A percentile compares a stretch with the other conserved stretches of the same genome.
Conservation (phyloP, 2,329 filamentous ascomycete genomes). For the Salinomyces thailandicus region DNA sequence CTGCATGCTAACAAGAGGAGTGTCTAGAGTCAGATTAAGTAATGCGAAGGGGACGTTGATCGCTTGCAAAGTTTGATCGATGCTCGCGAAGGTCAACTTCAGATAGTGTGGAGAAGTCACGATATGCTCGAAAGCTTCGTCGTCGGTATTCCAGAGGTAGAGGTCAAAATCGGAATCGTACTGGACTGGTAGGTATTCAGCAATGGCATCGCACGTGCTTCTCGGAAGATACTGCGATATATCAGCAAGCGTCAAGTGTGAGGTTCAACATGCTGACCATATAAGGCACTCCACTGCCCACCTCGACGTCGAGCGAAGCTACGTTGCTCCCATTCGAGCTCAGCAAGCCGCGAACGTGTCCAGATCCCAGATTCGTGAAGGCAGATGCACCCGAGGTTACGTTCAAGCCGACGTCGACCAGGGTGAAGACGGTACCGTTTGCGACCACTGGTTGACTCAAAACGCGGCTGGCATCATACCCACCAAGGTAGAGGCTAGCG, state of each 20-base stretch:
- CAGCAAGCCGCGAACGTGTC: slow-evolving; percentile 12
- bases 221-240: slow-evolving; percentile 13
- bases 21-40: slow-evolving; percentile 29
- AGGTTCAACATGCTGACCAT: not conserved
- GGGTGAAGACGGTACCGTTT: slow-evolving; percentile 10
- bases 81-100: slow-evolving; percentile 28
- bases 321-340: slow-evolving; percentile 2
- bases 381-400: slow-evolving; percentile 34
- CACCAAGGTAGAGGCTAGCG: slow-evolving; percentile 10
- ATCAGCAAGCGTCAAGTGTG: not conserved
- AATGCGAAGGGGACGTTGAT: slow-evolving; percentile 35
- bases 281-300: not conserved
- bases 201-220: slow-evolving; percentile 21
- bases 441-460: slow-evolving; percentile 6
- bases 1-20: slow-evolving; percentile 25
- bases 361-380: slow-evolving; percentile 15
- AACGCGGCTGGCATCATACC: slow-evolving; percentile 11
- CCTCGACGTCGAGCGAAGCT: slow-evolving; percentile 1
- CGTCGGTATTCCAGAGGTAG: slow-evolving; percentile 22
- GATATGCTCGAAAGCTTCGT: slow-evolving; percentile 28
- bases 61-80: slow-evolving; percentile 16
- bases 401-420: slow-evolving; percentile 34
- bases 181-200: slow-evolving; percentile 19
- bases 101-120: slow-evolving; percentile 33
- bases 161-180: slow-evolving; percentile 14